phyloP scores from a whole-genome alignment of 306 rosid genomes.

The Quercus cerris region DNA sequence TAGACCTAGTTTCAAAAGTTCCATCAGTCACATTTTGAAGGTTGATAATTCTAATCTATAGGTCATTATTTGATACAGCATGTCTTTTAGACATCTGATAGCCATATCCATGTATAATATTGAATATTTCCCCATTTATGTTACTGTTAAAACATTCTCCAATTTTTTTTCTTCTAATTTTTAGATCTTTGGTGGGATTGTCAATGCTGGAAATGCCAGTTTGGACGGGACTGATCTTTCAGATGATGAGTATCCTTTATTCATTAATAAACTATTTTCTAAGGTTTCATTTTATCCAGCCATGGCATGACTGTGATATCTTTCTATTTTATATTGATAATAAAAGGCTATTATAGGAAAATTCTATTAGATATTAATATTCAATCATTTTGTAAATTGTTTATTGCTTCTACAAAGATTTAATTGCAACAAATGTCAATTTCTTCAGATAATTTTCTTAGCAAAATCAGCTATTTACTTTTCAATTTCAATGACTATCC shows the following conservation, averaged over 20 bases:
- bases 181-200: conserved; percentile 88
- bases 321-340: neutral
- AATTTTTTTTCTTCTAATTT: conserved; percentile 5
- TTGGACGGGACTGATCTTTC: conserved; percentile 68
- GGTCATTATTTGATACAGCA: no score
- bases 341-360: neutral
- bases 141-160: conserved; percentile 3
- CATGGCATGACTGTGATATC: neutral
- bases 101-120: neutral
- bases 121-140: conserved; percentile 5
- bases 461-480: conserved; percentile 77
- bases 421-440: conserved; percentile 13
- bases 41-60: neutral
- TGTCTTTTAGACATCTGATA: neutral
- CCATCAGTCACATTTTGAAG: neutral
- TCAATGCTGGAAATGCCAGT: conserved; percentile 72
- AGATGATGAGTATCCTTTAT: conserved; percentile 82
- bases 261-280: conserved; percentile 8
- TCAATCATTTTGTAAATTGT: neutral
- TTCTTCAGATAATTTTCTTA: conserved; percentile 47
- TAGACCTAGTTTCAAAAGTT: neutral
- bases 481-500: conserved; percentile 96
- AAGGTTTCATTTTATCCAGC: conserved; percentile 13
- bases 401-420: conserved; percentile 16
- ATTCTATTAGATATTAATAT: neutral